Evolutionary conservation across 2,329 filamentous ascomycete species (phyloP).

Genomic region (Dothideomycetes sp.): DNA sequence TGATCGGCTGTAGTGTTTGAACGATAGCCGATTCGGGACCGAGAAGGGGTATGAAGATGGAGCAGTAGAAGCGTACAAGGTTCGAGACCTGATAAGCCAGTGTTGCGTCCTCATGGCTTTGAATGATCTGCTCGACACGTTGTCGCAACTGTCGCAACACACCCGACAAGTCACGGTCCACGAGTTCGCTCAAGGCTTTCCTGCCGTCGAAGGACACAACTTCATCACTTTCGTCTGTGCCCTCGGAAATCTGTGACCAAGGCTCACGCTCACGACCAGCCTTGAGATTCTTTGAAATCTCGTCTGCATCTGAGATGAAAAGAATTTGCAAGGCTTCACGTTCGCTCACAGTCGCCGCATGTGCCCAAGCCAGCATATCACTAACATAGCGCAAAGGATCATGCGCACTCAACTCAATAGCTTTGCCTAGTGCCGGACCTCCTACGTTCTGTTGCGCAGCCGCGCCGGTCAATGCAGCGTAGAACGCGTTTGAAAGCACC

Average conservation of each 20-base stretch:
- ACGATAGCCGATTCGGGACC: conserved; percentile 60
- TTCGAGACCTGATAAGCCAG: conserved; percentile 85
- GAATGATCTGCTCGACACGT: conserved; percentile 81
- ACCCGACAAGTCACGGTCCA: conserved; percentile 74
- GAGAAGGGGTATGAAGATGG: conserved; percentile 74
- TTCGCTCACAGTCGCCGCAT: conserved; percentile 89
- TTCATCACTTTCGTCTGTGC: conserved; percentile 42
- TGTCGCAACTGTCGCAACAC: conserved; percentile 80
- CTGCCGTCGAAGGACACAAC: conserved; percentile 63
- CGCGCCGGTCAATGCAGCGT: conserved; percentile 72
- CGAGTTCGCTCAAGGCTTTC: conserved; percentile 73
- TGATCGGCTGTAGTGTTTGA: conserved; percentile 57
- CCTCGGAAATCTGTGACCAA: conserved; percentile 49
- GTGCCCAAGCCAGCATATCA: conserved; percentile 96
- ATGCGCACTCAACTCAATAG: conserved; percentile 88
- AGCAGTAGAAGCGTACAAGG: conserved; percentile 77
- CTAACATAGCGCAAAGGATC: conserved; percentile 86
- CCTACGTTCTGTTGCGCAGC: conserved; percentile 42
- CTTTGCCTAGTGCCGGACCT: conserved; percentile 50
- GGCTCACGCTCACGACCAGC: conserved; percentile 73
- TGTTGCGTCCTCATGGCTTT: conserved; percentile 83
- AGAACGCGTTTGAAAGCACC: conserved; percentile 80
- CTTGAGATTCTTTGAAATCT: conserved; percentile 74
- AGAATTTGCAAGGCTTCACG: conserved; percentile 83
- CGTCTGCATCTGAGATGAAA: conserved; percentile 83